phyloP scores from a whole-genome alignment of 345 rosid species.

The Brassica cretica region DNA sequence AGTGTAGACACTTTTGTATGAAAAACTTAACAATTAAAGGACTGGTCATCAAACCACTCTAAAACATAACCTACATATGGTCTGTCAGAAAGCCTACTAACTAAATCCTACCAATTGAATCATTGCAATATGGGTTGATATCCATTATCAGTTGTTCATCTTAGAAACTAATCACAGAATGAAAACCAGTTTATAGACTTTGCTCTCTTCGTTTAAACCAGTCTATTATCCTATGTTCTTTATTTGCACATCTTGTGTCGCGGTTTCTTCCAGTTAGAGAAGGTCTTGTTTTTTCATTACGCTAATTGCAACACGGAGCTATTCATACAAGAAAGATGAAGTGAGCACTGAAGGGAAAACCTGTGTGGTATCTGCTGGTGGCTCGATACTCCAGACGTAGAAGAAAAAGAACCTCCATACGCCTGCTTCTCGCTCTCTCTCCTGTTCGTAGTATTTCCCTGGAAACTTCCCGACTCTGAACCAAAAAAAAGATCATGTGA shows the following conservation, averaged over 20 bases:
- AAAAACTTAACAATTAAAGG: neutral
- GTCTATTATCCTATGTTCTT: no score
- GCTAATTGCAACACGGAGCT: constrained; percentile 1
- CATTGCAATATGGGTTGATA: neutral
- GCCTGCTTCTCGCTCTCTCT: constrained; percentile 71
- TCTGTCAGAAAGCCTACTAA: neutral
- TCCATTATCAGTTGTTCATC: neutral
- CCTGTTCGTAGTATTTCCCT: constrained; percentile 57
- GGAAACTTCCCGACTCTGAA: constrained; percentile 56
- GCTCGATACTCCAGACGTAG: constrained; percentile 47
- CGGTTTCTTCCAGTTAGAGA: neutral
- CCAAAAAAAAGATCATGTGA: constrained; percentile 9
- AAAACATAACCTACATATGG: neutral
- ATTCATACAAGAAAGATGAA: constrained; percentile 17
- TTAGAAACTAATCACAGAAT: neutral
- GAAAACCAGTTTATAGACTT: no score
- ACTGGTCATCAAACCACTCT: neutral
- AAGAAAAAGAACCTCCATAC: constrained; percentile 50
- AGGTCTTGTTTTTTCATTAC: constrained; percentile 48
- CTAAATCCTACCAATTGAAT: neutral
- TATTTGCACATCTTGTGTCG: no score
- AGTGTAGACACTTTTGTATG: neutral
- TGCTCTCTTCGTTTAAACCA: no score
- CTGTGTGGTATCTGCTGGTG: constrained; percentile 47
- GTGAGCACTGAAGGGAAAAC: constrained; percentile 39